These are phyloP conservation scores for Solanum gandarillasii DNA, from an alignment of 257 asterid genomes.

Conservation along the genomic window DNA sequence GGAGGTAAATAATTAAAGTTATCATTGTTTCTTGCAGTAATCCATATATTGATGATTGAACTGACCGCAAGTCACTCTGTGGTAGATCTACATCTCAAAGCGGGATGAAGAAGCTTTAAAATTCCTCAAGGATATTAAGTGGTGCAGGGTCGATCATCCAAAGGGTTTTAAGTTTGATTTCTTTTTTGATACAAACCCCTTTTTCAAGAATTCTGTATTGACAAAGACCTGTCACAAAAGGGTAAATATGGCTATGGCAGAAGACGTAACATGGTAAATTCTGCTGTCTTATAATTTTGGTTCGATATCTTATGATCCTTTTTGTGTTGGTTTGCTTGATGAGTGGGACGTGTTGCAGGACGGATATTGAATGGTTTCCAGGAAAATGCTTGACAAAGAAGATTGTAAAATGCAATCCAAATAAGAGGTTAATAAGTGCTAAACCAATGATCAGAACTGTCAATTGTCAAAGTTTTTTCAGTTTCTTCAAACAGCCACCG, in stretches of 20 bases:
- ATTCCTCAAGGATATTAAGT: conserved; percentile 70
- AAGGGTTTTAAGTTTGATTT: conserved; percentile 86
- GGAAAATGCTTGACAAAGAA: conserved; percentile 73
- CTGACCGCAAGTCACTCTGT: background rate
- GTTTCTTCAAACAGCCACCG: conserved; percentile 59
- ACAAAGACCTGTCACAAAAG: conserved; percentile 64
- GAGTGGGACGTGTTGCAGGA: conserved; percentile 31
- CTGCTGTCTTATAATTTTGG: background rate
- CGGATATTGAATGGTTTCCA: conserved; percentile 60
- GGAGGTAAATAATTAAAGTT: conserved; percentile 32
- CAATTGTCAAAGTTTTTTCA: conserved; percentile 67
- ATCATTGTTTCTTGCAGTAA: background rate
- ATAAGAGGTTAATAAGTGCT: conserved; percentile 37
- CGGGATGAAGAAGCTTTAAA: conserved; percentile 77
- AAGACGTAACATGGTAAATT: conserved; percentile 62
- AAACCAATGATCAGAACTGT: conserved; percentile 53
- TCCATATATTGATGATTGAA: background rate
- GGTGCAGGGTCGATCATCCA: conserved; percentile 49
- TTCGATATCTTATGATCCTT: background rate
- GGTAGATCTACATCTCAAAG: conserved; percentile 39
- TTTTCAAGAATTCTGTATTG: conserved; percentile 62
- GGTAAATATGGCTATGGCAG: conserved; percentile 55
- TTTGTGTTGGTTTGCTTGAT: background rate
- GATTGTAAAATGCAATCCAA: conserved; percentile 25
- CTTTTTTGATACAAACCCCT: conserved; percentile 61